These are phyloP conservation scores for Aspergillus conjunctus DNA, from an alignment of 495 filamentous ascomycete genomes.

Conservation along the genomic window DNA sequence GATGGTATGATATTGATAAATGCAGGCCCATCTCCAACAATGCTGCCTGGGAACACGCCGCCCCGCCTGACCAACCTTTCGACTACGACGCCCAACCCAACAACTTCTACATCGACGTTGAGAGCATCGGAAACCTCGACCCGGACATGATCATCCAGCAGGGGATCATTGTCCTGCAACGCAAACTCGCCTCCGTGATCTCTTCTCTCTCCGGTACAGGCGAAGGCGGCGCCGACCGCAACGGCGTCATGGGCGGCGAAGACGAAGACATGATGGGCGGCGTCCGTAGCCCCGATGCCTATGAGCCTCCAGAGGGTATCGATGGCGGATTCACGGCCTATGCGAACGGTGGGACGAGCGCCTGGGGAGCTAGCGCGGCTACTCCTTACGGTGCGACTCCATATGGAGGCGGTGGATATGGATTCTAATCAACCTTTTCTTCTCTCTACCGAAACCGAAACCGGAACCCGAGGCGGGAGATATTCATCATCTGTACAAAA, in stretches of 20 bases:
- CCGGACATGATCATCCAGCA: slow-evolving; percentile 86
- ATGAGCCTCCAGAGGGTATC: slow-evolving; percentile 58
- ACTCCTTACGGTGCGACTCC: slow-evolving; percentile 73
- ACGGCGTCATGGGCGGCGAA: slow-evolving; percentile 50
- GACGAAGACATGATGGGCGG: slow-evolving; percentile 57
- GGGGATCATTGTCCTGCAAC: slow-evolving; percentile 85
- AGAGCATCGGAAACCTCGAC: slow-evolving; percentile 82
- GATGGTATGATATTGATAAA: neutral
- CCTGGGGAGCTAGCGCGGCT: slow-evolving; percentile 62
- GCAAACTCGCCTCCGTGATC: slow-evolving; percentile 86
- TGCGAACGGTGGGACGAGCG: slow-evolving; percentile 59
- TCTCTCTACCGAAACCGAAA: slow-evolving; percentile 7
- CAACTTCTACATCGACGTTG: slow-evolving; percentile 90
- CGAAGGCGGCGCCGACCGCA: slow-evolving; percentile 40
- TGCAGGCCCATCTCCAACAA: slow-evolving; percentile 83
- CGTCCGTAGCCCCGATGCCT: slow-evolving; percentile 61
- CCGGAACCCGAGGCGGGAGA: neutral
- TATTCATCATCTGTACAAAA: neutral
- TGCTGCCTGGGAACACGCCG: slow-evolving; percentile 77
- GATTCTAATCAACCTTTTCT: slow-evolving; percentile 34
- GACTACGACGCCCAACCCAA: slow-evolving; percentile 85
- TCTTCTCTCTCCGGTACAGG: slow-evolving; percentile 62
- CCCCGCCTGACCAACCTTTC: slow-evolving; percentile 79
- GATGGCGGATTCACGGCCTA: slow-evolving; percentile 82
- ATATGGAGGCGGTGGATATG: slow-evolving; percentile 62